phyloP scores from a whole-genome alignment of 495 filamentous ascomycete genomes.

The Podospora anserina region DNA sequence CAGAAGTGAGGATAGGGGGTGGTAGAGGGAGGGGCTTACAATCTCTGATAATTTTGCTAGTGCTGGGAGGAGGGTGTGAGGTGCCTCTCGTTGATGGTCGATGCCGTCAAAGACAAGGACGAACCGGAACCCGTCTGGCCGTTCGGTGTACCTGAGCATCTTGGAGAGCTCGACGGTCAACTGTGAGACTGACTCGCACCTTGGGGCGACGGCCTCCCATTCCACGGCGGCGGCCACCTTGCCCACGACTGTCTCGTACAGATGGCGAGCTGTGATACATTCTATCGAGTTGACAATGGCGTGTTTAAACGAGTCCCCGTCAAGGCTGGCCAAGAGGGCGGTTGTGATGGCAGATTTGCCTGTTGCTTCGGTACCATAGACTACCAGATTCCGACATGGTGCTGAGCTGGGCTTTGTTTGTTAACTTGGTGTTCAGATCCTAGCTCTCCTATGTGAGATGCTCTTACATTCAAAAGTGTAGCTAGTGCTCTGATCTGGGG shows the following conservation, averaged over 20 bases:
- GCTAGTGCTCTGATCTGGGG: conserved; percentile 60
- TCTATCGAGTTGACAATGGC: conserved; percentile 76
- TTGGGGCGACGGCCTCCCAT: conserved; percentile 41
- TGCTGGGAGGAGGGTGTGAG: conserved; percentile 77
- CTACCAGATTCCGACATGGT: conserved; percentile 58
- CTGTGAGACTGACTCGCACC: conserved; percentile 74
- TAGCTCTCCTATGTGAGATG: neutral
- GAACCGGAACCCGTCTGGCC: conserved; percentile 49
- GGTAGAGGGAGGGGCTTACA: conserved; percentile 14
- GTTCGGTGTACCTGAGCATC: conserved; percentile 49
- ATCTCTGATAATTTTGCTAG: conserved; percentile 37
- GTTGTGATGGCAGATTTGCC: conserved; percentile 75
- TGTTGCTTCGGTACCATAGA: conserved; percentile 88
- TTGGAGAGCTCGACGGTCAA: conserved; percentile 66
- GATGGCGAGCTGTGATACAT: conserved; percentile 85
- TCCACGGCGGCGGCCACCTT: conserved; percentile 53
- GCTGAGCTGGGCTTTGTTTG: conserved; percentile 41
- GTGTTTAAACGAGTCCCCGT: conserved; percentile 45
- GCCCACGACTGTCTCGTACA: conserved; percentile 66
- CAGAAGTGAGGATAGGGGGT: neutral
- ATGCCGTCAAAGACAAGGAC: conserved; percentile 89
- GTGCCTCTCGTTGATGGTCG: conserved; percentile 77
- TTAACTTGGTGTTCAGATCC: neutral
- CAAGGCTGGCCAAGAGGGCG: conserved; percentile 50
- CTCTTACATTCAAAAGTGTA: conserved; percentile 58